A percentile compares a stretch with the other conserved stretches of the same genome.
These are phyloP conservation scores for Hibiscus mutabilis DNA, from an alignment of 345 rosid genomes.

Conservation along the genomic window DNA sequence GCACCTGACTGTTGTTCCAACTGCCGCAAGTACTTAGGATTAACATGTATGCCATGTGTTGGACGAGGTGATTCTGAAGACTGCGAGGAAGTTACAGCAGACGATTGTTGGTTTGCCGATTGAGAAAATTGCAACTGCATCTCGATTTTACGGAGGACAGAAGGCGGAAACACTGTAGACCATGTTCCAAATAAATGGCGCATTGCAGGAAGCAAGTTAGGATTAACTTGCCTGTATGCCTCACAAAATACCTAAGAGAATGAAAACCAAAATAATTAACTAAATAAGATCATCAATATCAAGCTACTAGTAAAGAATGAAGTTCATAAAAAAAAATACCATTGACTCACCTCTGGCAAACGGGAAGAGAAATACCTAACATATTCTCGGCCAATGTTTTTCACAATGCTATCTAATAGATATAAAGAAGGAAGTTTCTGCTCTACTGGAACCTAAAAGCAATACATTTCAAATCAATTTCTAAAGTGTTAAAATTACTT, in stretches of 20 bases:
- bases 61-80: slow-evolving; percentile 74
- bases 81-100: slow-evolving; percentile 37
- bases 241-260: slow-evolving; percentile 61
- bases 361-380: slow-evolving; percentile 68
- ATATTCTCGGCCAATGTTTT: slow-evolving; percentile 85
- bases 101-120: slow-evolving; percentile 39
- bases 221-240: slow-evolving; percentile 78
- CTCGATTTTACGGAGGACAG: slow-evolving; percentile 69
- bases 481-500: background rate
- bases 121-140: slow-evolving; percentile 55
- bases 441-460: slow-evolving; percentile 75
- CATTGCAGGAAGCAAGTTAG: slow-evolving; percentile 64
- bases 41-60: slow-evolving; percentile 90
- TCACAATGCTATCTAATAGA: slow-evolving; percentile 94
- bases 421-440: slow-evolving; percentile 88
- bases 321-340: background rate
- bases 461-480: background rate
- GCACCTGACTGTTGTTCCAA: slow-evolving; percentile 57
- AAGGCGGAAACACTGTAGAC: slow-evolving; percentile 72
- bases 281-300: background rate
- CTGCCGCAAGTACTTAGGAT: slow-evolving; percentile 88
- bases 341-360: slow-evolving; percentile 80
- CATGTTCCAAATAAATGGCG: slow-evolving; percentile 95
- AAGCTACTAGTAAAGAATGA: background rate
- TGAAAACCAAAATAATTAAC: slow-evolving; percentile 8